These are phyloP conservation scores for Pseudogymnoascus sp. DNA, from an alignment of 2,329 filamentous ascomycete species.

Conservation along the genomic window DNA sequence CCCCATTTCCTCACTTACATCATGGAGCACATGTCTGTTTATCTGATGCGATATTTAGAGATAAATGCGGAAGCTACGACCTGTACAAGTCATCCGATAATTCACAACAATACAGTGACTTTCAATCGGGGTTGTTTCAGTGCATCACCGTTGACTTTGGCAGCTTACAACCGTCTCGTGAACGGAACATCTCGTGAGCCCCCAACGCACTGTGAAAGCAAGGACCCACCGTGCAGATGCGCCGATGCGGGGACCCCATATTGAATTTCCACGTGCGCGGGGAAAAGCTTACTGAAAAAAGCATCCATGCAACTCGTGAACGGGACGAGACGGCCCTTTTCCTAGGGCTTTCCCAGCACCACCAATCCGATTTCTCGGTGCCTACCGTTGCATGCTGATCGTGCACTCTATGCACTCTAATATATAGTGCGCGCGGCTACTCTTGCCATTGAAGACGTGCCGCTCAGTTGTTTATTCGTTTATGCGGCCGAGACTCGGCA, in stretches of 20 bases:
- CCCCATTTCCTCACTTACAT: neutral
- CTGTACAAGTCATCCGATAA: neutral
- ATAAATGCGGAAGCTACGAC: neutral
- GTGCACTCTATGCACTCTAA: neutral
- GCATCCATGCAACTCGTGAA: neutral
- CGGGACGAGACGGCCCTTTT: neutral
- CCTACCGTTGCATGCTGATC: neutral
- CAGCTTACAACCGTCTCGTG: neutral
- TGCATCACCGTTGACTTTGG: neutral
- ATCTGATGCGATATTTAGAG: neutral
- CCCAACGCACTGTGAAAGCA: neutral
- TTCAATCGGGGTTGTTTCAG: neutral
- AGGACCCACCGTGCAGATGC: neutral
- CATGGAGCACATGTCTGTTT: slow-evolving; percentile 1
- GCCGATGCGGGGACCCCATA: neutral
- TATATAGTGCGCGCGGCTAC: neutral
- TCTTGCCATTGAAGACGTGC: neutral
- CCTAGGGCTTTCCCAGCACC: neutral
- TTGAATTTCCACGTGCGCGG: neutral
- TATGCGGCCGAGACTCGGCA: neutral
- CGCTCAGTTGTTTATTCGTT: neutral
- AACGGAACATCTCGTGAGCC: neutral
- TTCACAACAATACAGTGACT: neutral
- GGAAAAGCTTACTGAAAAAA: neutral
- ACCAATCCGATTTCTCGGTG: neutral